Conservation (phyloP, 495 filamentous ascomycete species). For the Hyaloscypha bicolor region DNA sequence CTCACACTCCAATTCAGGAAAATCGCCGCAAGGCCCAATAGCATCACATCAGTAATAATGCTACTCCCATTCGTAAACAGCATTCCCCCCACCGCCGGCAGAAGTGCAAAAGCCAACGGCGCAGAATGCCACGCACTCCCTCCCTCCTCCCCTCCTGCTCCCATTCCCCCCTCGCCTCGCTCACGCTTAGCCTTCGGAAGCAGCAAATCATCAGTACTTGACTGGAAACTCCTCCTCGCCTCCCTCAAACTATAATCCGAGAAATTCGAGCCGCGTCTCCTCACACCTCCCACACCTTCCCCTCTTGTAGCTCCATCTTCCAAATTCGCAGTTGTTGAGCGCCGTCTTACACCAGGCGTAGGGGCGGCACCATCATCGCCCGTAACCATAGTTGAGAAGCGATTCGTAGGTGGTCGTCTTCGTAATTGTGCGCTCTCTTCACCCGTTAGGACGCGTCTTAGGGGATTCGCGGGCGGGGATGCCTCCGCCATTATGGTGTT, state of each 20-base stretch:
- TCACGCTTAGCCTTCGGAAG: slow-evolving; percentile 61
- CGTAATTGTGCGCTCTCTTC: slow-evolving; percentile 27
- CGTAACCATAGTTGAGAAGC: slow-evolving; percentile 7
- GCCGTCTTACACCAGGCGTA: slow-evolving; percentile 43
- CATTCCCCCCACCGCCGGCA: slow-evolving; percentile 83
- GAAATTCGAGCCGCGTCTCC: slow-evolving; percentile 73
- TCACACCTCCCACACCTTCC: not conserved
- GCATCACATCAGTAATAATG: slow-evolving; percentile 80
- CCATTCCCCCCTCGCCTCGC: not conserved
- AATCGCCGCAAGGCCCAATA: slow-evolving; percentile 75
- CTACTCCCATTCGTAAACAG: slow-evolving; percentile 82
- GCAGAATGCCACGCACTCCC: slow-evolving; percentile 70
- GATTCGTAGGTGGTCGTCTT: slow-evolving; percentile 16
- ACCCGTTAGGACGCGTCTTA: slow-evolving; percentile 22
- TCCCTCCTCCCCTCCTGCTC: slow-evolving; percentile 30
- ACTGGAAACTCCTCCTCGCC: slow-evolving; percentile 64
- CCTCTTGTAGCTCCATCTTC: no score
- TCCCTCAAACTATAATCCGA: slow-evolving; percentile 72
- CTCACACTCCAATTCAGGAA: slow-evolving; percentile 95
- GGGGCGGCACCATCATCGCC: slow-evolving; percentile 4
- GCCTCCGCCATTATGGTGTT: slow-evolving; percentile 7
- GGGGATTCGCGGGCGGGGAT: not conserved
- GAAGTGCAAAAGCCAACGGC: slow-evolving; percentile 77
- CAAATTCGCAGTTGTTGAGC: slow-evolving; percentile 28
- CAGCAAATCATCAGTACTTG: slow-evolving; percentile 72